A percentile compares a stretch with the other conserved stretches of the same genome.
These are phyloP conservation scores for Erysimum cheiranthoides DNA, from an alignment of 345 rosid genomes.

Conservation along the genomic window DNA sequence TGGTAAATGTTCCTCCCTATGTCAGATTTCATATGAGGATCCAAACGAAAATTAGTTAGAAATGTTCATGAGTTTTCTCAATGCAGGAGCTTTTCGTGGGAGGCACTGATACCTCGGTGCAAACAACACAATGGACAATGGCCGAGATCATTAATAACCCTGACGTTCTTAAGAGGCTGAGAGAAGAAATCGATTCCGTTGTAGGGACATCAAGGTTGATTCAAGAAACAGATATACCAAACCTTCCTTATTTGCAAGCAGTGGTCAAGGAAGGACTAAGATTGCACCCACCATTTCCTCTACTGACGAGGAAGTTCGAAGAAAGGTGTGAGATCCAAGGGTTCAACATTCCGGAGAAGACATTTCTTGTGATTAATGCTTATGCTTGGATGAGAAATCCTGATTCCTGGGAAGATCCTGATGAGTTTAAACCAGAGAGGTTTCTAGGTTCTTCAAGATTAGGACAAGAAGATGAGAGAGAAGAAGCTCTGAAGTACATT, in stretches of 20 bases:
- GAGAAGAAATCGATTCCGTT: not conserved
- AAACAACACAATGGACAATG: conserved; percentile 17
- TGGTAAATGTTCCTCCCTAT: not conserved
- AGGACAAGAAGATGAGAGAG: conserved; percentile 10
- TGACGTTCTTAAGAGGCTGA: not conserved
- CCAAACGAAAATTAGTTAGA: not conserved
- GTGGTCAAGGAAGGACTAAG: conserved; percentile 11
- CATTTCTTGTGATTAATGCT: conserved; percentile 12
- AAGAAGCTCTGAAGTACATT: not conserved
- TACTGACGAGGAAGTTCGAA: not conserved
- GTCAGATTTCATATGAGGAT: not conserved
- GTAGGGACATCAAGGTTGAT: conserved; percentile 10
- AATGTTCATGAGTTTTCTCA: not conserved
- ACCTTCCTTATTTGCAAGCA: conserved; percentile 12
- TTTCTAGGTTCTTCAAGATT: not conserved
- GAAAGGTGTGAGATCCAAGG: conserved; percentile 9
- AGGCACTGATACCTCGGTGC: conserved; percentile 5
- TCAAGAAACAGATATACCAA: conserved; percentile 8
- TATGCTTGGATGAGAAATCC: conserved; percentile 18
- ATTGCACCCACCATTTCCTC: conserved; percentile 10
- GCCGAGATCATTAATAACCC: conserved; percentile 3
- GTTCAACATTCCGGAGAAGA: not conserved
- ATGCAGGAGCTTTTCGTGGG: conserved; percentile 14
- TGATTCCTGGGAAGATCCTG: conserved; percentile 13
- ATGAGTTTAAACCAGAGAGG: conserved; percentile 16